Evolutionary conservation across 768 basidiomycete species (phyloP), one percentile per base, ranked within the genome.

Genomic region (Tephrocybe sp.): DNA sequence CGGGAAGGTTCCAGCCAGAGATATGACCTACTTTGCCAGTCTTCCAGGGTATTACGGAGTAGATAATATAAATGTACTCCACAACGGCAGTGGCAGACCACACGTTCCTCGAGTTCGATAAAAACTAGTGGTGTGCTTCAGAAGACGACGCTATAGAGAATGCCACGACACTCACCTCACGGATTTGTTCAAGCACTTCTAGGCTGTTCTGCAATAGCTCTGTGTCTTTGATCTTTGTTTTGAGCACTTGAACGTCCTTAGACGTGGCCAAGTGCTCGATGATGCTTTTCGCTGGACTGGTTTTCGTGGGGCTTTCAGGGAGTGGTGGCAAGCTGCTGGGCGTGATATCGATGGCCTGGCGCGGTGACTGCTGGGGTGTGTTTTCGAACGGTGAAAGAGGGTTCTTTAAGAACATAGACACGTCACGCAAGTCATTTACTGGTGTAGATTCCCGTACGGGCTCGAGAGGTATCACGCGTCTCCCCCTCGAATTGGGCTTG

Each of bases 31-130:
- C 81, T 61, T 68, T 61, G n/a, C 70, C 47, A 11, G 56, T 56
- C 48, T 71, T 65, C 81, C 82, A 86, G 0, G 85, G 84, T 44
- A 84, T 71, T 20, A 84, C 69, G 11, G 63, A 66, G 41, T 68
- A 71, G 14, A 86, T 58, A 33, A 88, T 70, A 54, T 78, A 80
- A 1, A 80, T 17, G 5, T 86, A 61, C 61, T 88, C 87, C 15
- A 74, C 56, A 8, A 82, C 45, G 6, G 78, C 74, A 0, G 82
- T 83, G 37, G 83, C 54, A 17, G 73, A 72, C 73, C 78, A 83
- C 38, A 88, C 81, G 51, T 84, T 83, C 32, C 71, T 73, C 1
- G 86, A 81, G 55, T 80, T 81, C n/a, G 87, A 88, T 9, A 87
- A 70, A 47, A 80, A 79, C 86, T 81, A 11, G 30, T 28, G 48